Base-by-base conservation (phyloP, 257 asterid species). In the Solanum ahanhuiri region DNA sequence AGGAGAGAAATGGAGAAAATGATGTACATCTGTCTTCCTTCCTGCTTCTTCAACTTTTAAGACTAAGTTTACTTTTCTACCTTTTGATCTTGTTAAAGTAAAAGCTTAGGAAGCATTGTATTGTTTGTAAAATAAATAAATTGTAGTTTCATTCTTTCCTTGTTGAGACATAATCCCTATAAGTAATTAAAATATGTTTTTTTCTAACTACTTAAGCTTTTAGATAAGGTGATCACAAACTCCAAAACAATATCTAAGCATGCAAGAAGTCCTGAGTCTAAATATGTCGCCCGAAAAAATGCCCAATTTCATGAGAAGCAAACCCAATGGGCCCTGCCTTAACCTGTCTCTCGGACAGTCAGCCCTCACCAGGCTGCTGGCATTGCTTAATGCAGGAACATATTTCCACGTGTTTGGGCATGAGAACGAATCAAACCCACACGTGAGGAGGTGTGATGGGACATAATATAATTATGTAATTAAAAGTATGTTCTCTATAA, bases 341-440 rank as follows among this genome's bases (percentile, higher is more conserved):
- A 54, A 2, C 63, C n/a, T 54, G 63, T 54, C 0, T 54, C n/a
- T 54, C 9, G 1, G 9, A 54, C 63, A 54, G n/a, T 0, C 63
- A 54, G 63, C 9, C 10, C 63, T 54, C 63, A 54, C n/a, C 63
- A 17, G 63, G 0, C 63, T 54, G n/a, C n/a, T 54, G 9, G 10
- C n/a, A 54, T 54, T 54, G 63, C 63, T 54, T 0, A 54, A 54
- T 54, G 63, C 63, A 54, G 63, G n/a, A 72, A 20, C 33, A 35
- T 72, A 72, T 35, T 37, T 72, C 30, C 82, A 73, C 6, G 12
- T 37, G 54, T 37, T 37, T 73, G 82, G 20, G 10, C 54, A 73
- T 73, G 82, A 35, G 30, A 20, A 37, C 0, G 20, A 73, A 37
- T 73, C 33, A 37, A 14, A 73, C 22, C 57, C 30, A 37, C 54